Evolutionary conservation across 108 stramenopile species (phyloP), one percentile per base, ranked within the genome.

Genomic region (Skeletonema marinoi): DNA sequence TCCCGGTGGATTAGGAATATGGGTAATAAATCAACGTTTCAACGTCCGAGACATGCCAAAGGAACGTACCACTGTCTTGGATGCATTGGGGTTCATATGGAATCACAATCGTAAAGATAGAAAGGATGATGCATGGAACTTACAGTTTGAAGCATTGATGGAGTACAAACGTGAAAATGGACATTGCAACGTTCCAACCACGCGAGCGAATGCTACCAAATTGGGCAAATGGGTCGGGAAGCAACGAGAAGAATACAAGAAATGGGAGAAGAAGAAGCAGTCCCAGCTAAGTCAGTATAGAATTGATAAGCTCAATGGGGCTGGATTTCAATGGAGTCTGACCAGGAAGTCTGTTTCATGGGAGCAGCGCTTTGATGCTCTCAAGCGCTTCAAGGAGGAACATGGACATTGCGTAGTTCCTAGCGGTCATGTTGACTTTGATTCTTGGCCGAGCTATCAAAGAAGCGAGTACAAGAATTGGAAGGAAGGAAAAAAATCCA

Each of bases 401-500:
- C 66, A 85, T 61, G 78, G 84, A n/a, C 80, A 85, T 58, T 71
- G 70, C 17, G 67, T 69, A 32, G 66, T 80, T 30, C 75, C 78
- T 29, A 71, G 75, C 64, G 72, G 65, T 33, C 71, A 86, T 72
- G 71, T 65, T 5, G 54, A 72, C 17, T 80, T 87, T 50, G 76
- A 72, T 0, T 77, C 65, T 73, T 90, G 89, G 89, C 87, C 86
- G 0, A 82, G 68, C 16, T 76, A 78, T 51, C 89, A 90, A 68
- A 71, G 77, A 16, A 62, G 71, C 6, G 87, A 90, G 63, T 88
- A 86, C 81, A 78, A 78, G 35, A 51, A 82, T 2, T 89, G 73
- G 29, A 71, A 38, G 38, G 51, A 71, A 35, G 86, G 86, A 5
- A 85, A 80, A 17, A 29, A 61, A 33, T 68, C 78, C 6, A 86